phyloP scores from a whole-genome alignment of 2,329 filamentous ascomycete species.

The Alternaria postmessia region DNA sequence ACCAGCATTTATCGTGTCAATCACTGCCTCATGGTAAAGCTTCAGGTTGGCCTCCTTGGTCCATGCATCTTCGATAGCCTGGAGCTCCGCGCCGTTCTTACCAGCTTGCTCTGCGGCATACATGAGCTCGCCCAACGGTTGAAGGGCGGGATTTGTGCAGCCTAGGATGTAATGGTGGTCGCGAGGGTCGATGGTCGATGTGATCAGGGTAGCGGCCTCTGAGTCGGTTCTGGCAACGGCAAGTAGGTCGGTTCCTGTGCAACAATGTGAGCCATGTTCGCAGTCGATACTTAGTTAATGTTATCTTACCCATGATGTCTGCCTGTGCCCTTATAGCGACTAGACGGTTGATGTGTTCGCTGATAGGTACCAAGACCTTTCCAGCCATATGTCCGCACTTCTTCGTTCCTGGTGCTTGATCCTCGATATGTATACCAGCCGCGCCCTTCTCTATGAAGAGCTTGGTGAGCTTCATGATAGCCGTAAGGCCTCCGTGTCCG shows the following conservation, averaged over 20 bases:
- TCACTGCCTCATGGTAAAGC: conserved; percentile 90
- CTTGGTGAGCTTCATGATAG: conserved; percentile 99
- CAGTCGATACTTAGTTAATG: background rate
- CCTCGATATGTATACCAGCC: conserved; percentile 97
- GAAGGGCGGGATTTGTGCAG: conserved; percentile 81
- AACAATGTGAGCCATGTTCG: background rate
- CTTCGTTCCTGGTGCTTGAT: conserved; percentile 97
- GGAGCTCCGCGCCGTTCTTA: conserved; percentile 80
- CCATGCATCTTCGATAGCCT: conserved; percentile 94
- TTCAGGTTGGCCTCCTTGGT: conserved; percentile 77
- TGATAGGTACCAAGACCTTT: conserved; percentile 95
- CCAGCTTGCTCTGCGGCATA: conserved; percentile 80
- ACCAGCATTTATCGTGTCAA: conserved; percentile 78
- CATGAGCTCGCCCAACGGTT: conserved; percentile 92
- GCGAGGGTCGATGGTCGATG: conserved; percentile 91
- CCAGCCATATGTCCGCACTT: conserved; percentile 99
- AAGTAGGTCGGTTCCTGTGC: conserved; percentile 77
- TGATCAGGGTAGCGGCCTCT: conserved; percentile 96
- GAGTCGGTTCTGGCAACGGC: conserved; percentile 95
- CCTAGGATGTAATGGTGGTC: conserved; percentile 96
- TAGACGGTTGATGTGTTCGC: conserved; percentile 96
- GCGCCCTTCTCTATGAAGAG: conserved; percentile 96
- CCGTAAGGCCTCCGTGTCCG: conserved; percentile 95
- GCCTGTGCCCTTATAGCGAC: conserved; percentile 97
- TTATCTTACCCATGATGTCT: conserved; percentile 86